Evolutionary conservation across 495 filamentous ascomycete genomes (phyloP), one percentile per base, ranked within the genome.

Genomic region (Neurospora sp.): DNA sequence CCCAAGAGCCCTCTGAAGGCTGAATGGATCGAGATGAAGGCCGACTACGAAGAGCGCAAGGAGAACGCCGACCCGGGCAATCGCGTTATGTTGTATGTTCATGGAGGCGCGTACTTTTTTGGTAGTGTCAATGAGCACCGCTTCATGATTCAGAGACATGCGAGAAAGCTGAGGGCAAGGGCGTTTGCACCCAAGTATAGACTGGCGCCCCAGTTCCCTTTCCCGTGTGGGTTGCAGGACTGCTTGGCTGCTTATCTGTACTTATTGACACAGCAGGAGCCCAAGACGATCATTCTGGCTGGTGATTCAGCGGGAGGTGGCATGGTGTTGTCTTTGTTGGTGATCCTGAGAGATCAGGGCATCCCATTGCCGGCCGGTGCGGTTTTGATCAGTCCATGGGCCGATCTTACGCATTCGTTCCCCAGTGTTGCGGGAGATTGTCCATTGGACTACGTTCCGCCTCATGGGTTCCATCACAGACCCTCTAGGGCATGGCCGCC

Each of bases 1-100:
- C 83, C 82, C 9, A 82, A 87, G 18, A 85, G 83, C 40, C 87
- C 88, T 0, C 81, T 96, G 69, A 89, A 89, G 78, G 94, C 92
- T 2, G 96, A 98, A 79, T 98, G 93, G 95, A 91, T 98, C 74
- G 96, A 97, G 85, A 97, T 97, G 94, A 89, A 89, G 72, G 86
- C 87, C 71, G 92, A 98, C 76, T 91, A 94, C 76, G 82, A 91
- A 68, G 87, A 90, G 77, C 87, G 91, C 71, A 91, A 91, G 81
- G 86, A 85, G 77, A 80, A 81, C 0, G 82, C 79, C 4, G 86
- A 87, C 69, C 81, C 87, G 39, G 85, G 87, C 9, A 92, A 91
- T 75, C 88, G 93, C 38, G 90, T 96, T 35, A 97, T 98, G 91
- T 84, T 98, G 35, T 98, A 98, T 81, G 87, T 98, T 9, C 95